Base-by-base conservation (phyloP, 2,329 filamentous ascomycete genomes). In the Verticillium nubilum region DNA sequence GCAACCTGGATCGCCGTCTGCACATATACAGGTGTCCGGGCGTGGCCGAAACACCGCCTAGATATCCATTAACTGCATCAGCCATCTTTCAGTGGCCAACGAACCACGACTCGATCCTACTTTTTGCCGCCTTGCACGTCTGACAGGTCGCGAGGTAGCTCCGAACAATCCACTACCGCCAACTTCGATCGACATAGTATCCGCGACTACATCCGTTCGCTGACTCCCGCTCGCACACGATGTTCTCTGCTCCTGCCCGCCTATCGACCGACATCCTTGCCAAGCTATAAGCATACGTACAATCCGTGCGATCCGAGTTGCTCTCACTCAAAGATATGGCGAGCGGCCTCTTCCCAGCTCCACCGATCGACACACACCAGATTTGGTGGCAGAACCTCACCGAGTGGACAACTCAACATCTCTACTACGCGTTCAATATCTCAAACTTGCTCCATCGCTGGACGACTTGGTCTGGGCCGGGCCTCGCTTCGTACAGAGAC, bases 401-500 rank as follows among this genome's bases (percentile, higher is more conserved):
- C 23, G 71, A 75, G 59, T 86, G 84, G 83, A 80, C 80, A 5
- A 12, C 42, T 12, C 77, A 79, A 62, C 74, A 74, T 25, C 65
- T 78, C 12, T 67, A 69, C 19, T 67, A 72, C 58, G 76, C 76
- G 60, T 78, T 82, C 61, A 85, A 86, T 71, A 76, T 84, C 61
- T 81, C 52, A 80, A 80, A 64, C 82, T 84, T 72, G 78, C 83
- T 54, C 87, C 88, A 2, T 86, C 86, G 12, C 74, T 90, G 19
- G 86, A 85, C 70, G 88, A 91, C 67, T 76, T 93, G 54, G 80
- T 91, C 63, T 80, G 85, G 72, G 88, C 85, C 19, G 83, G 89
- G 4, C 89, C 89, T 56, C 82, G 89, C 60, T 86, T 92, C 69
- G 81, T 90, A 31, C 86, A 83, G 72, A 87, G 85, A 70, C 79